Conservation (phyloP, 148 eudicot genomes). For the Rhododendron ovatum region DNA sequence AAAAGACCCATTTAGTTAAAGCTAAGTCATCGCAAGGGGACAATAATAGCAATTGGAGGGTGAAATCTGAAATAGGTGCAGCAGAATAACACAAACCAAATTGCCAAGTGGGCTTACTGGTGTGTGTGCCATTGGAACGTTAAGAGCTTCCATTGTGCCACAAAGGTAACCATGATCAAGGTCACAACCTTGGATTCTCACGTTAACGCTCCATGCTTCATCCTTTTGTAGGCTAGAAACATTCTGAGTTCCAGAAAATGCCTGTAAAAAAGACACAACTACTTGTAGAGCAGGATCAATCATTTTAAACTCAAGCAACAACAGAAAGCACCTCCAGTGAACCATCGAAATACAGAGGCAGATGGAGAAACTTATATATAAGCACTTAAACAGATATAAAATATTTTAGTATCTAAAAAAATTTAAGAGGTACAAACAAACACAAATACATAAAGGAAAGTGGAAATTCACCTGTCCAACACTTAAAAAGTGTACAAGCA, state of each 20-base stretch:
- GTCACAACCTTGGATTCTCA: conserved; percentile 83
- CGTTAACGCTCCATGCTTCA: conserved; percentile 98
- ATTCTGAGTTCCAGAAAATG: conserved; percentile 92
- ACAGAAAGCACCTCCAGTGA: not conserved
- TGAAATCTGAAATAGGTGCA: not conserved
- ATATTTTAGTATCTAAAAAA: not conserved
- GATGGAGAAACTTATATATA: not conserved
- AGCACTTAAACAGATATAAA: not conserved
- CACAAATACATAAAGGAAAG: not conserved
- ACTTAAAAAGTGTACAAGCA: conserved; percentile 60
- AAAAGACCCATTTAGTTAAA: not conserved
- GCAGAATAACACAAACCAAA: not conserved
- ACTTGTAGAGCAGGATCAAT: not conserved
- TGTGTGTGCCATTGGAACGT: conserved; percentile 98
- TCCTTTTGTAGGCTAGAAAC: conserved; percentile 92
- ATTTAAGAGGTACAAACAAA: not conserved
- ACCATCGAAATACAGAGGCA: not conserved
- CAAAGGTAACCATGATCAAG: conserved; percentile 89
- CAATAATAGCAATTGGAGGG: not conserved
- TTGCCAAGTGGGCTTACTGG: conserved; percentile 48
- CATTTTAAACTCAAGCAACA: not conserved
- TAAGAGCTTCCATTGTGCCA: conserved; percentile 98
- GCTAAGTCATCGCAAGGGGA: not conserved
- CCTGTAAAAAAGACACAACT: conserved; percentile 31
- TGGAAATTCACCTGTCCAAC: conserved; percentile 67